Base-by-base conservation (phyloP, 2,329 filamentous ascomycete genomes). In the Aspergillus japonicus region DNA sequence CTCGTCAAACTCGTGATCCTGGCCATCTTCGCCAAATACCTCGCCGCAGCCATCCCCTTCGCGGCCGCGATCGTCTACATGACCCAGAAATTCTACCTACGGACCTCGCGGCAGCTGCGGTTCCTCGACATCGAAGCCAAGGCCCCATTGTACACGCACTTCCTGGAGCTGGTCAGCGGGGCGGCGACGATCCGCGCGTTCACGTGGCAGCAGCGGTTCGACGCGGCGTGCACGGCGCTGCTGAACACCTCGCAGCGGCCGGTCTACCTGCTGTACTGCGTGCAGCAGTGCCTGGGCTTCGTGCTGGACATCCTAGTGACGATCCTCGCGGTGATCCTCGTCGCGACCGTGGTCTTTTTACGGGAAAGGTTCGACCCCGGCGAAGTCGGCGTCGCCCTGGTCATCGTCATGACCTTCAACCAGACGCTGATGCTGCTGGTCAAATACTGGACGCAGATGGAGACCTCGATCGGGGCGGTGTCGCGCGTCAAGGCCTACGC, bases 51-150 rank as follows among this genome's bases (percentile, higher is more conserved):
- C 1, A 72, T 79, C 49, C 79, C 79, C 0, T 54, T 77, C 19
- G 65, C 80, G 1, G 60, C 73, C 4, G 59, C 69, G 2, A 68
- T 68, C 3, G 66, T 82, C 29, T 81, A 75, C 60, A 53, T 72
- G 48, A 72, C 82, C 7, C 80, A 82, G 61, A 73, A 68, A 52
- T 73, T 77, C 64, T 82, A 82, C 61, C 75, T 81, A 3, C 77
- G 73, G 10, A 81, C 80, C 2, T 78, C 78, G 0, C 72, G 79
- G 3, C 79, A 81, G 61, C 65, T 82, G 8, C 77, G 83, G 55
- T 76, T 83, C 26, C 70, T 85, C 8, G 83, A 85, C 64, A 74
- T 85, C 0, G 83, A 85, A 66, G 73, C 78, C 5, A 82, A 82
- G 54, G 75, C 77, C 0, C 80, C 80, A 0, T 71, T 84, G 0